Evolutionary conservation across 164 flowering plant genomes (phyloP).

Genomic region (Hamamelis virginiana): DNA sequence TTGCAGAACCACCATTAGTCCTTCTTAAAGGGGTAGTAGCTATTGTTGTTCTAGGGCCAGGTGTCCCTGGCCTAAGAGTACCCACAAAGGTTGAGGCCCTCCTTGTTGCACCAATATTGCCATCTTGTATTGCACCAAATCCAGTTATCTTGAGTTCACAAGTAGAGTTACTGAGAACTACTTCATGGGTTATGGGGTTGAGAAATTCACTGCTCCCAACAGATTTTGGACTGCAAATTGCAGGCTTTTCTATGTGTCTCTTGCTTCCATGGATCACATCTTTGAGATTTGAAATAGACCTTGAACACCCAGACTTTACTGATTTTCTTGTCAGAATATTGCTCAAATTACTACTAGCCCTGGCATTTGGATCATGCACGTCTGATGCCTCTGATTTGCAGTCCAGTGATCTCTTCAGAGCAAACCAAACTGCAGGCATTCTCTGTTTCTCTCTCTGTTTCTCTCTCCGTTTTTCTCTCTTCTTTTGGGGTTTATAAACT

Average conservation of each 20-base stretch:
- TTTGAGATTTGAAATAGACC: slow-evolving; percentile 32
- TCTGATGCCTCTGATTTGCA: slow-evolving; percentile 29
- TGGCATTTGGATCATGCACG: slow-evolving; percentile 26
- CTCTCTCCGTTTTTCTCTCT: no score
- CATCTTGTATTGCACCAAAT: background rate
- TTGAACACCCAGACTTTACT: slow-evolving; percentile 31
- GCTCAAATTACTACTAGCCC: background rate
- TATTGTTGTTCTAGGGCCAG: slow-evolving; percentile 9
- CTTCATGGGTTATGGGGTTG: slow-evolving; percentile 28
- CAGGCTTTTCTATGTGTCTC: slow-evolving; percentile 21
- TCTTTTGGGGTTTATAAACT: background rate
- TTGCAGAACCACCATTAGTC: background rate
- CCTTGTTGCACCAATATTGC: slow-evolving; percentile 4
- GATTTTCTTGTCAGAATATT: background rate
- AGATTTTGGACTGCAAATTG: slow-evolving; percentile 31
- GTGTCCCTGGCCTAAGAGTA: slow-evolving; percentile 16
- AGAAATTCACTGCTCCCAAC: slow-evolving; percentile 29
- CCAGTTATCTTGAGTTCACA: slow-evolving; percentile 30
- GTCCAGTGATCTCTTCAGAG: slow-evolving; percentile 26
- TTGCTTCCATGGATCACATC: slow-evolving; percentile 28
- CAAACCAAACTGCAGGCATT: slow-evolving; percentile 28
- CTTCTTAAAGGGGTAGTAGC: slow-evolving; percentile 1
- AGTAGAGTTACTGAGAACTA: slow-evolving; percentile 20
- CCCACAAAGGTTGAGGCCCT: slow-evolving; percentile 13
- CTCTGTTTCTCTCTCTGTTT: slow-evolving; percentile 6